Evolutionary conservation across 2,329 filamentous ascomycete genomes (phyloP), one percentile per base, ranked within the genome.

Genomic region (Xylariaceae sp.): DNA sequence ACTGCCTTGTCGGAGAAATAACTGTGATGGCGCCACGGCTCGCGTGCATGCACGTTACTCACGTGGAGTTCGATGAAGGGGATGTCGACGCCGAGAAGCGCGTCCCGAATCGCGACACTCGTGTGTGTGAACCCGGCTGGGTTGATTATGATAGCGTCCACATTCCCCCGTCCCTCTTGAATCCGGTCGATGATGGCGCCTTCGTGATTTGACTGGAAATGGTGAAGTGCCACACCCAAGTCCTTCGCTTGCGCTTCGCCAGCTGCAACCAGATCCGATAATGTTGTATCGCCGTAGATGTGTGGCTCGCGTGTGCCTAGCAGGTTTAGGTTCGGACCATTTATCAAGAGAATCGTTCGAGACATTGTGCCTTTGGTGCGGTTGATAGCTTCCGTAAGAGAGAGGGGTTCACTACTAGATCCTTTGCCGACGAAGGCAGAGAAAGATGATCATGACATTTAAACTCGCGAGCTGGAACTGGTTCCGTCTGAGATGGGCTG

Each of bases 281-380:
- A 82, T 0, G 87, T 90, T 1, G 83, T 84, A 55, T 74, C 76
- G 64, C 88, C 88, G 73, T 92, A 91, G 62, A 90, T 79, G 28
- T 83, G 73, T 14, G 88, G 88, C 67, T 93, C 88, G 18, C 89
- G 79, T 12, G 82, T 86, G 34, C 88, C 88, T 31, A 92, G 80
- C 45, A 92, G 84, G 72, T 91, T 91, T 62, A 92, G 84, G 69
- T 92, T 92, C 31, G 88, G 87, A n/a, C 88, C 88, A 70, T 90
- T 90, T 74, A 91, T 83, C 59, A 90, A 76, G 60, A 90, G 83
- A 65, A 90, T 83, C 48, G 63, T 68, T 51, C 69, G 71, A 16
- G 54, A 40, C 56, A 58, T 58, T 13, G 47, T 41, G 42, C 38
- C 5, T 17, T 19, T 17, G 18, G 6, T 6, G 40, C 12, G 3